Conservation (phyloP, 169 alveolate species). For the Cryptosporidium andersoni region DNA sequence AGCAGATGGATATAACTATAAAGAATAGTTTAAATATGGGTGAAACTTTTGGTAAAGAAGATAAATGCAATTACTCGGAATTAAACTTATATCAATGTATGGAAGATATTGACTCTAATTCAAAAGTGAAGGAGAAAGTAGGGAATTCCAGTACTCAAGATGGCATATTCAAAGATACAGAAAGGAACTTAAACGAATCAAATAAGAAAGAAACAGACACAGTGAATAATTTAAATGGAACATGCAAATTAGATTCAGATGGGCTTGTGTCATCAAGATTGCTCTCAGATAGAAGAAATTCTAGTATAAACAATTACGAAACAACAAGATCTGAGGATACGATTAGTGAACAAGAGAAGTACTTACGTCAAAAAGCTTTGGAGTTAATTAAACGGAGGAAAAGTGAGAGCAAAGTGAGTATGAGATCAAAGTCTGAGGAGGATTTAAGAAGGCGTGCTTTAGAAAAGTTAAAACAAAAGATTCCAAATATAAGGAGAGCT, state of each 20-base stretch:
- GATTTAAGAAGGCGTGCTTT: slow-evolving; percentile 36
- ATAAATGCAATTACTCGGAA: neutral
- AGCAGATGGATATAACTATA: too few species aligned
- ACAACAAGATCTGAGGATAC: neutral
- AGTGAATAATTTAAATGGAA: neutral
- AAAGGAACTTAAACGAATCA: neutral
- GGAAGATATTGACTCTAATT: neutral
- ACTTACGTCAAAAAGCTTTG: slow-evolving; percentile 38
- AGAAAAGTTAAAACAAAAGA: slow-evolving; percentile 38
- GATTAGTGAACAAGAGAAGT: slow-evolving; percentile 7
- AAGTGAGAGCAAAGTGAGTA: neutral
- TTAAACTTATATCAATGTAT: neutral
- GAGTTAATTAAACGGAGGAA: slow-evolving; percentile 29
- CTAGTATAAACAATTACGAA: neutral
- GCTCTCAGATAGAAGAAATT: neutral
- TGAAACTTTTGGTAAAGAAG: neutral
- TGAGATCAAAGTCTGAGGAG: slow-evolving; percentile 52
- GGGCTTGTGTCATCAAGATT: neutral
- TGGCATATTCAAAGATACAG: neutral
- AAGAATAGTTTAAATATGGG: too few species aligned
- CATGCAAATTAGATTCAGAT: neutral
- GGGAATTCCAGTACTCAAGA: neutral
- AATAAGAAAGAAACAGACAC: neutral
- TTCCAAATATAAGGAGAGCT: neutral
- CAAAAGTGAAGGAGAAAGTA: neutral